Base-by-base conservation (phyloP, 805 yeast species). In the Soucietia sequanensis region DNA sequence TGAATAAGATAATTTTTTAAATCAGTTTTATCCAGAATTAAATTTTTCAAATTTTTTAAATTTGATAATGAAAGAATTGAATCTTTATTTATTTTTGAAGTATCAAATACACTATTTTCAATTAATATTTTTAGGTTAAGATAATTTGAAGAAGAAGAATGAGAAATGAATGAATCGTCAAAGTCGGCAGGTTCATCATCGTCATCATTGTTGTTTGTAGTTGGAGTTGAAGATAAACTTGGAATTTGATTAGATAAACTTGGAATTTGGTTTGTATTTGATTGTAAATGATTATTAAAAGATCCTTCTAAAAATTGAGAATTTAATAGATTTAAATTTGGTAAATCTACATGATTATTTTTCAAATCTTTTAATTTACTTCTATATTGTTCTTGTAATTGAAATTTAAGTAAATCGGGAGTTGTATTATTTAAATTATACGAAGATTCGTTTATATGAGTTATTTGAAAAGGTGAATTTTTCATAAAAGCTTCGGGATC, bases 61-160 rank as follows among this genome's bases (percentile, higher is more conserved):
- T 54, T 40, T 12, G 50, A 33, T 14, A 66, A 46, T 4, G 70
- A 50, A 19, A 68, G 39, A 5, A 68, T 56, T 13, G 67, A 50
- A 26, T 60, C 54, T 34, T 55, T 59, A 34, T 56, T 52, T 22
- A 66, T 50, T 30, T 59, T 61, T n/a, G 58, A 47, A 5, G 61
- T 52, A 41, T 67, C 72, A 37, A 68, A 65, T 12, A 67, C 62
- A 4, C 71, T 59, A 44, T 69, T 69, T 46, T 70, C 76, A 32
- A 70, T 70, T 35, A 70, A 56, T 2, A 70, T 59, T 42, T 65
- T 60, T 46, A 70, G 50, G 43, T 68, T 65, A 25, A 68, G 50
- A 49, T 65, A 64, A 36, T 58, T 58, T 14, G 56, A 52, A n/a
- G n/a, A n/a, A n/a, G n/a, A n/a, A n/a, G n/a, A 30, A 19, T 43